Evolutionary conservation across 2,329 filamentous ascomycete species (phyloP).

Genomic region (Penicillium olsonii): DNA sequence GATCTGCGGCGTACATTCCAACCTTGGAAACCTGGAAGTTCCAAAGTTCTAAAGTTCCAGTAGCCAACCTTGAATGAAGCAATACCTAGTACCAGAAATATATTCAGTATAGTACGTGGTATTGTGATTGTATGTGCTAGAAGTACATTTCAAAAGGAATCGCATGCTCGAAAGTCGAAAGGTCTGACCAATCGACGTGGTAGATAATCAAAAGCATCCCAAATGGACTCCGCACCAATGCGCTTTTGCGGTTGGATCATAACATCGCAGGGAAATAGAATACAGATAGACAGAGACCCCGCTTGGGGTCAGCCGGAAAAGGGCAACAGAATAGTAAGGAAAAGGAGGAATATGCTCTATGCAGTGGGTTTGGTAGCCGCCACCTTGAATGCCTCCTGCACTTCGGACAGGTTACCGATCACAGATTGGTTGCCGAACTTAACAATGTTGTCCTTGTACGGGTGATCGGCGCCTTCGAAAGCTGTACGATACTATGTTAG

Average conservation of each 20-base stretch:
- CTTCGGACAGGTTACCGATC: constrained; percentile 37
- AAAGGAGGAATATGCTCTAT: constrained; percentile 14
- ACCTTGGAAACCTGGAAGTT: too few relatives aligned
- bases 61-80: too few relatives aligned
- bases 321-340: constrained; percentile 12
- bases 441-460: constrained; percentile 85
- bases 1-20: too few relatives aligned
- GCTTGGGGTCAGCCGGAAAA: constrained; percentile 4
- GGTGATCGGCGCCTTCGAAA: constrained; percentile 90
- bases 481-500: constrained; percentile 49
- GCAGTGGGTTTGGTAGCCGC: constrained; percentile 23
- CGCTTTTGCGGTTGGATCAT: constrained; percentile 38
- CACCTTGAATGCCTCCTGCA: constrained; percentile 40
- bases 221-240: constrained; percentile 43
- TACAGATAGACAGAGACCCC: constrained; percentile 16
- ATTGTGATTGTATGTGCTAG: constrained; percentile 22
- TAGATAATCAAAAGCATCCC: constrained; percentile 22
- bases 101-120: constrained; percentile 11
- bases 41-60: too few relatives aligned
- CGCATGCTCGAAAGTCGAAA: constrained; percentile 10
- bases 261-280: constrained; percentile 32
- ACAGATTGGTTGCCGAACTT: constrained; percentile 63
- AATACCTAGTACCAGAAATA: too few relatives aligned
- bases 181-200: constrained; percentile 7
- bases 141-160: constrained; percentile 22